phyloP scores from a whole-genome alignment of 225 moss, liverwort and hornwort species.

The Neckera pumila region DNA sequence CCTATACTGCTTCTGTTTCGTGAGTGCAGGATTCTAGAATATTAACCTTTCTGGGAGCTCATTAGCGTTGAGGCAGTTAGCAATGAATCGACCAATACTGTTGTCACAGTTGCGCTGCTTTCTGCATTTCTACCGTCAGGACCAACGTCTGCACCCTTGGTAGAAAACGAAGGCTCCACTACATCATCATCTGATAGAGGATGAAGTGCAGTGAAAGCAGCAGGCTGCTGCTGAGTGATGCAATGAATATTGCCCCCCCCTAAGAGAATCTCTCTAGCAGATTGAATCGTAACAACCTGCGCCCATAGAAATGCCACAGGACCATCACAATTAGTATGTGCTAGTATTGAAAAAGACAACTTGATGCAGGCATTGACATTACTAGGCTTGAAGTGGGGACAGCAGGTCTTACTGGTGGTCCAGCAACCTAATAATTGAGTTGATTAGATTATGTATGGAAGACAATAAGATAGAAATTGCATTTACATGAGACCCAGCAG shows the following conservation, averaged over 20 bases:
- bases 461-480: not conserved
- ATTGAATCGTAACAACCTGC: conserved; percentile 74
- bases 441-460: not conserved
- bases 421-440: not conserved
- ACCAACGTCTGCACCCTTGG: not conserved
- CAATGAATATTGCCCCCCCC: conserved; percentile 96
- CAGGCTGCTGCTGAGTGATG: conserved; percentile 95
- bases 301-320: not conserved
- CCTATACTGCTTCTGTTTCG: not conserved
- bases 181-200: not conserved
- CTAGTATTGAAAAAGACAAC: not conserved
- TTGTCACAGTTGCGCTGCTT: conserved; percentile 21
- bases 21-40: not conserved
- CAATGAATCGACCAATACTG: conserved; percentile 40
- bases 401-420: not conserved
- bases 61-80: conserved; percentile 41
- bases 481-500: not conserved
- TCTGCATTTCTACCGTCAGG: not conserved
- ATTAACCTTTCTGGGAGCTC: conserved; percentile 34
- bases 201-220: conserved; percentile 23
- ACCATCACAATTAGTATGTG: not conserved
- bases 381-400: not conserved
- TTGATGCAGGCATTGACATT: not conserved
- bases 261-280: conserved; percentile 70
- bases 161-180: conserved; percentile 1